Evolutionary conservation across 2,329 filamentous ascomycete genomes (phyloP).

Genomic region (Tolypocladium cylindrosporum): DNA sequence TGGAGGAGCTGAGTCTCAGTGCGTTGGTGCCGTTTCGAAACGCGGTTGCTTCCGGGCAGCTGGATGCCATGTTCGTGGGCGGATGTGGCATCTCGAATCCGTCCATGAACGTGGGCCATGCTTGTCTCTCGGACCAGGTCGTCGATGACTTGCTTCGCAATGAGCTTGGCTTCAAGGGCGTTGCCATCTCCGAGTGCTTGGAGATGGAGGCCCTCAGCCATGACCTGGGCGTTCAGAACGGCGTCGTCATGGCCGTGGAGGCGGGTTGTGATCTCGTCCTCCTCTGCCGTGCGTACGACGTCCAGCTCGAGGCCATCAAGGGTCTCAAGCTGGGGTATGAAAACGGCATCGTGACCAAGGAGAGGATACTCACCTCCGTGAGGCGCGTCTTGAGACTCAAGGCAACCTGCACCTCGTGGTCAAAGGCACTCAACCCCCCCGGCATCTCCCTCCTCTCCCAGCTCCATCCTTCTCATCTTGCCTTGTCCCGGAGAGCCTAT

Average conservation of each 20-base stretch:
- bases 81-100: constrained; percentile 87
- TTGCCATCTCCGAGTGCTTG: constrained; percentile 88
- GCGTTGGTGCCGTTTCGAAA: constrained; percentile 87
- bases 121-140: constrained; percentile 85
- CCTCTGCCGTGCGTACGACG: constrained; percentile 76
- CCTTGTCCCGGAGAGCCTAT: constrained; percentile 76
- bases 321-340: constrained; percentile 83
- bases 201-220: constrained; percentile 96
- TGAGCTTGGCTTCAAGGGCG: constrained; percentile 81
- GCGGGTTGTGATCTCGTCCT: constrained; percentile 89
- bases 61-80: constrained; percentile 93
- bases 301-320: constrained; percentile 85
- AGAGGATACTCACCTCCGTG: constrained; percentile 71
- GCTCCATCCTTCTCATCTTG: constrained; percentile 73
- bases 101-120: constrained; percentile 91
- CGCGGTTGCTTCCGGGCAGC: constrained; percentile 67
- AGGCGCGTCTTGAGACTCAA: constrained; percentile 73
- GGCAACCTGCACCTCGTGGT: constrained; percentile 77
- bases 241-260: constrained; percentile 94
- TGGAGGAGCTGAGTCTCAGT: constrained; percentile 86
- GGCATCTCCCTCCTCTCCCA: constrained; percentile 68
- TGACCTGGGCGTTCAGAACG: constrained; percentile 93
- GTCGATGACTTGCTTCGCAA: constrained; percentile 83
- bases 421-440: constrained; percentile 78
- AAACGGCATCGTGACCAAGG: constrained; percentile 76